Percentiles rank a stretch among this genome's conserved stretches.
These are phyloP conservation scores for Macrolepiota albuminosa DNA, from an alignment of 768 basidiomycete species.

Conservation along the genomic window DNA sequence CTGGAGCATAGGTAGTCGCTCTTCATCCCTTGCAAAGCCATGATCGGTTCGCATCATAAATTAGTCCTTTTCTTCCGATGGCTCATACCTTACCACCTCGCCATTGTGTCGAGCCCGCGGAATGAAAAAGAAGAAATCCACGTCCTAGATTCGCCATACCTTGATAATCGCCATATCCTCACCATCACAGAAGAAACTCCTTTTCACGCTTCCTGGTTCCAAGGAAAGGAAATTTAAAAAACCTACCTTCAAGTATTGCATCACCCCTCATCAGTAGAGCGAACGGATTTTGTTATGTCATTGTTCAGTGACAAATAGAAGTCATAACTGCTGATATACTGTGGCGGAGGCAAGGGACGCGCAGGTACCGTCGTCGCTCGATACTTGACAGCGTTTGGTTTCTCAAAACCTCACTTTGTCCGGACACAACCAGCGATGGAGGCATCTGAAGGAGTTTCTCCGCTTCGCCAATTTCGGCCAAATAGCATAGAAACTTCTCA, in stretches of 20 bases:
- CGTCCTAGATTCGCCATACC: constrained; percentile 35
- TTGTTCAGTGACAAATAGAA: constrained; percentile 41
- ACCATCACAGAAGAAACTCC: constrained; percentile 58
- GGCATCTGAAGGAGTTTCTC: constrained; percentile 41
- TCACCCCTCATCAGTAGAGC: constrained; percentile 51
- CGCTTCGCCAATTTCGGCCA: constrained; percentile 46
- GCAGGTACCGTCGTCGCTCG: constrained; percentile 61
- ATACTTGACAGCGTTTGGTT: constrained; percentile 54
- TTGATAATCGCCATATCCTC: constrained; percentile 56
- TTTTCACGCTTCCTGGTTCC: constrained; percentile 43
- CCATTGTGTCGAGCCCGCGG: constrained; percentile 58
- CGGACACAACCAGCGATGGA: constrained; percentile 44
- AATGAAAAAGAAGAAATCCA: constrained; percentile 43
- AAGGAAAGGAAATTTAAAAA: constrained; percentile 37
- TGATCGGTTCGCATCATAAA: constrained; percentile 24
- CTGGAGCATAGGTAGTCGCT: constrained; percentile 37
- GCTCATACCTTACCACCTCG: constrained; percentile 54
- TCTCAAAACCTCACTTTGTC: constrained; percentile 33
- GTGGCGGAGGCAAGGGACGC: constrained; percentile 59
- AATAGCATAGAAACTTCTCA: constrained; percentile 52
- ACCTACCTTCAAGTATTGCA: constrained; percentile 41
- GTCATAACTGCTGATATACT: constrained; percentile 50
- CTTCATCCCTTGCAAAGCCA: constrained; percentile 25
- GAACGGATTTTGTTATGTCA: constrained; percentile 52
- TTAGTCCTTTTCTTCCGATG: constrained; percentile 60